A percentile compares a stretch with the other conserved stretches of the same genome.
These are phyloP conservation scores for Pseudozyma pruni DNA, from an alignment of 1,284 basidiomycete species.

Conservation along the genomic window DNA sequence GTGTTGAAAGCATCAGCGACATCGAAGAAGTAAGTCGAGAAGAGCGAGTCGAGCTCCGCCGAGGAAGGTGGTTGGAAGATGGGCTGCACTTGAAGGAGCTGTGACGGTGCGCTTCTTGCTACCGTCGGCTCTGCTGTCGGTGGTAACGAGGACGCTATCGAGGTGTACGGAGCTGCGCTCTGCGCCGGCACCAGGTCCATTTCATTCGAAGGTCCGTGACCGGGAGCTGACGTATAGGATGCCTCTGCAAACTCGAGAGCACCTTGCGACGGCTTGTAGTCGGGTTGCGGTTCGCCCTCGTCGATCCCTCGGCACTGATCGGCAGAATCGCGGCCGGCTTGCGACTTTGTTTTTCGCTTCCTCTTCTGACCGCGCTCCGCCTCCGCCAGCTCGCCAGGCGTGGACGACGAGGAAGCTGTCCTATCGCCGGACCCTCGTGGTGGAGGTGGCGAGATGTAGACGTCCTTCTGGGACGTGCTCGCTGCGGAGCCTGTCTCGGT, in stretches of 20 bases:
- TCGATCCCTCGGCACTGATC: background rate
- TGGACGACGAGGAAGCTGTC: background rate
- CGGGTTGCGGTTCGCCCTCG: background rate
- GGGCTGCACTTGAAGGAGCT: constrained; percentile 34
- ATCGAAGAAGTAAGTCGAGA: constrained; percentile 51
- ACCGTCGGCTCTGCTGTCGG: constrained; percentile 5
- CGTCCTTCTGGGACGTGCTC: constrained; percentile 11
- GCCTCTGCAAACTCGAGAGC: constrained; percentile 2
- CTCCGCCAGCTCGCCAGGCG: background rate
- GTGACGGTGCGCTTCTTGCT: constrained; percentile 10
- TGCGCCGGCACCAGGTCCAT: constrained; percentile 8
- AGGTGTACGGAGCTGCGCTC: background rate
- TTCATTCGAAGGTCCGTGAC: background rate
- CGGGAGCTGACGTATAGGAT: constrained; percentile 4
- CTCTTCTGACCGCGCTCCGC: constrained; percentile 4
- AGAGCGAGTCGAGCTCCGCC: constrained; percentile 49
- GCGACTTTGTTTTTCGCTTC: constrained; percentile 21
- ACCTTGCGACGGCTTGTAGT: background rate
- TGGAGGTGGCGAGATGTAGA: constrained; percentile 4
- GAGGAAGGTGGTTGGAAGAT: constrained; percentile 47
- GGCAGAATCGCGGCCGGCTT: constrained; percentile 2
- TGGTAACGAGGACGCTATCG: constrained; percentile 5
- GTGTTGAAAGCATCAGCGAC: constrained; percentile 31
- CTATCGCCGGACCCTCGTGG: background rate
- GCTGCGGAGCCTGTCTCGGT: constrained; percentile 4